These are phyloP conservation scores for Kalaharituber pfeilii DNA, from an alignment of 2,329 filamentous ascomycete genomes.

Conservation along the genomic window DNA sequence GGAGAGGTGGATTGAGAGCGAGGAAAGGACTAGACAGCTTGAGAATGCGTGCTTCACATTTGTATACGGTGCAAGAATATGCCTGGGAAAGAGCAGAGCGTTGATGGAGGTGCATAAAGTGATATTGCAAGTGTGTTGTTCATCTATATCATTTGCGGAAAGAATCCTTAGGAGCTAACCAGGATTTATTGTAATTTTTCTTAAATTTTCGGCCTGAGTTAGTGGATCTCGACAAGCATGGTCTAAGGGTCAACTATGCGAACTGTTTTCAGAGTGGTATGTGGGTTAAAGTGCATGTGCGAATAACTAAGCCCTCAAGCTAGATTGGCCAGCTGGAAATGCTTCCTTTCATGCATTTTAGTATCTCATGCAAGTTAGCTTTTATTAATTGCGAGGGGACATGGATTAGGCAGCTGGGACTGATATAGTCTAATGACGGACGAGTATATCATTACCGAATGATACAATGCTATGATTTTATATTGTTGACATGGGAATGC, in stretches of 20 bases:
- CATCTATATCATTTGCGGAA: not conserved
- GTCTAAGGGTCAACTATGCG: not conserved
- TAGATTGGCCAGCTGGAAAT: too few relatives aligned
- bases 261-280: not conserved
- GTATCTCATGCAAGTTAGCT: too few relatives aligned
- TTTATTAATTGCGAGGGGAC: too few relatives aligned
- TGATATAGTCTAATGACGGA: too few relatives aligned
- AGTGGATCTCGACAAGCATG: conserved; percentile 13
- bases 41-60: conserved; percentile 35
- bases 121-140: conserved; percentile 24
- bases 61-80: conserved; percentile 35
- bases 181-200: conserved; percentile 26
- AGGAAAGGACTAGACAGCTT: conserved; percentile 31
- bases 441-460: too few relatives aligned
- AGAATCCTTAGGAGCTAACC: not conserved
- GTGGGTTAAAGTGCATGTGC: too few relatives aligned
- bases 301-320: too few relatives aligned
- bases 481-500: too few relatives aligned
- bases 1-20: conserved; percentile 31
- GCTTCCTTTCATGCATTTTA: too few relatives aligned
- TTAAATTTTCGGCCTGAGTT: conserved; percentile 27
- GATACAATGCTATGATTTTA: too few relatives aligned
- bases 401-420: too few relatives aligned
- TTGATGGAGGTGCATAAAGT: conserved; percentile 47
- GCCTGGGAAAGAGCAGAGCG: conserved; percentile 43